Percentiles rank a stretch among this genome's conserved stretches.
phyloP scores from a whole-genome alignment of 164 flowering plant genomes.

The Tinospora cordifolia region DNA sequence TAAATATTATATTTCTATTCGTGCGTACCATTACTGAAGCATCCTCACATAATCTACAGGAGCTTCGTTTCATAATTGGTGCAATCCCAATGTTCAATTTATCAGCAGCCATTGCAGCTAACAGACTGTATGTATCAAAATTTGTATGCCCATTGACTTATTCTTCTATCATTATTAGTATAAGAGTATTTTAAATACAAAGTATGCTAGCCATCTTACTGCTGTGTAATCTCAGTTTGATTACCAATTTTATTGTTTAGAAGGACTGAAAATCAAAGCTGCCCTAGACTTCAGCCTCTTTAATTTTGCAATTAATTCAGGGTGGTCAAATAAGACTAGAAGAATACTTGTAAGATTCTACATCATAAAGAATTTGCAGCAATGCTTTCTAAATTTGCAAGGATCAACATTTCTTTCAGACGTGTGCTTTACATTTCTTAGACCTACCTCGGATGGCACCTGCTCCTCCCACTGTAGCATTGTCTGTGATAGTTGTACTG shows the following conservation, averaged over 20 bases:
- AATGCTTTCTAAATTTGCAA: too few relatives aligned
- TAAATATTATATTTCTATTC: neutral
- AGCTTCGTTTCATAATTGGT: constrained; percentile 83
- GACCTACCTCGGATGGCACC: constrained; percentile 49
- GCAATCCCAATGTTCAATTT: constrained; percentile 84
- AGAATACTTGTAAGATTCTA: too few relatives aligned
- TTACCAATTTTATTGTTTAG: neutral
- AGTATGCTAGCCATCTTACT: too few relatives aligned
- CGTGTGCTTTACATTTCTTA: constrained; percentile 18
- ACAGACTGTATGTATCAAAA: constrained; percentile 55
- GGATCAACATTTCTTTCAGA: too few relatives aligned
- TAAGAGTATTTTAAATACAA: neutral
- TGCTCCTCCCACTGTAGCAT: constrained; percentile 98
- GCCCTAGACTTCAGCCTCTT: too few relatives aligned
- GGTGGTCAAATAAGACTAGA: too few relatives aligned
- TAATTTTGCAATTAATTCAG: too few relatives aligned
- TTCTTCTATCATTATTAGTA: neutral
- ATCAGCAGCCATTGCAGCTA: constrained; percentile 81
- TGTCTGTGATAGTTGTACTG: constrained; percentile 74
- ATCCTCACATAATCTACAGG: constrained; percentile 37
- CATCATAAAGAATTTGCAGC: too few relatives aligned
- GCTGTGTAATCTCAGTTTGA: neutral
- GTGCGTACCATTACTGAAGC: neutral
- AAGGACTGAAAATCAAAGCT: too few relatives aligned
- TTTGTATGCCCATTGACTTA: neutral